Evolutionary conservation across 306 rosid species (phyloP).

Genomic region (Datisca glomerata): DNA sequence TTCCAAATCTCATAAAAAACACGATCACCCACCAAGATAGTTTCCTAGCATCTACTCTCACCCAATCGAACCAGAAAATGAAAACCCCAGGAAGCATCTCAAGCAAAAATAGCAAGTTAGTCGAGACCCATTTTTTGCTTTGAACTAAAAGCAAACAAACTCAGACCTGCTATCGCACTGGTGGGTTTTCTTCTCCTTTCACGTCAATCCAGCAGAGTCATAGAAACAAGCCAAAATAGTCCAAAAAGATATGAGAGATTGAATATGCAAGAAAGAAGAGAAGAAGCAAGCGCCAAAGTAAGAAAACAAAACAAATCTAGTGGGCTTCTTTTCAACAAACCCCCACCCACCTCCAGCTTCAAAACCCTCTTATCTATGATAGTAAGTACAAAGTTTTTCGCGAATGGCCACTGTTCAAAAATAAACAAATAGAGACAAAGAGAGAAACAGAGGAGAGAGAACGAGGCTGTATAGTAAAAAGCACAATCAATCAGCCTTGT

Average conservation of each 20-base stretch:
- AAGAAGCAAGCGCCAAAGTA: constrained; percentile 20
- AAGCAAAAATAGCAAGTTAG: no score
- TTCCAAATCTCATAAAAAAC: no score
- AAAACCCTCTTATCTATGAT: background rate
- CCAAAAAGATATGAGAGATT: constrained; percentile 12
- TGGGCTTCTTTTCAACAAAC: constrained; percentile 18
- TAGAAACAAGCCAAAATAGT: constrained; percentile 11
- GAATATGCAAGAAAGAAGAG: constrained; percentile 20
- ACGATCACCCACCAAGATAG: no score
- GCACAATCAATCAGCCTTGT: constrained; percentile 18
- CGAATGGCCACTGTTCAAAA: background rate
- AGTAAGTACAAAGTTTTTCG: constrained; percentile 3
- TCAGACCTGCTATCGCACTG: constrained; percentile 1
- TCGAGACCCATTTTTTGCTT: no score
- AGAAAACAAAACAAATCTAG: constrained; percentile 11
- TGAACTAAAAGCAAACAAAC: background rate
- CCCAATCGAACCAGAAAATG: constrained; percentile 5
- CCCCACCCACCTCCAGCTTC: constrained; percentile 6
- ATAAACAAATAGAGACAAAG: background rate
- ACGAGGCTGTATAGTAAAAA: constrained; percentile 2
- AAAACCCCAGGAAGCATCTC: background rate
- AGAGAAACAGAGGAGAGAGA: background rate
- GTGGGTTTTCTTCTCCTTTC: constrained; percentile 12
- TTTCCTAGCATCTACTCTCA: no score
- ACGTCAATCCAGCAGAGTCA: constrained; percentile 6